Evolutionary conservation across 495 filamentous ascomycete genomes (phyloP).

Genomic region (Diplogelasinospora grovesii): DNA sequence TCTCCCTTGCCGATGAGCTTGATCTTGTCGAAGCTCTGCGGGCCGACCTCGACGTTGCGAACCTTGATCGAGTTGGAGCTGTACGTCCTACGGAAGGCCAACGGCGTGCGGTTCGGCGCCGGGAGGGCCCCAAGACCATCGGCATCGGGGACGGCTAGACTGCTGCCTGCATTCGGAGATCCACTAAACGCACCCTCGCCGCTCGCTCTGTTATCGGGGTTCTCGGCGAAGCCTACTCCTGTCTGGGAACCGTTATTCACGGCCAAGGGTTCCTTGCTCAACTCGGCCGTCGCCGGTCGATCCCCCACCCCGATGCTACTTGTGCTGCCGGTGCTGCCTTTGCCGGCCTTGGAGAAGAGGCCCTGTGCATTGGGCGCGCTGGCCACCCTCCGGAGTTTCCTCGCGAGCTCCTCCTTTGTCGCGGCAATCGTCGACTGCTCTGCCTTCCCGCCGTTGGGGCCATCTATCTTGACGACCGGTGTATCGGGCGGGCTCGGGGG

Average conservation of each 20-base stretch:
- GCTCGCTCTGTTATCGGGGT: constrained; percentile 26
- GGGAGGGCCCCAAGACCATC: constrained; percentile 34
- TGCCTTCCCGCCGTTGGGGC: constrained; percentile 50
- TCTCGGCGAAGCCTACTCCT: constrained; percentile 47
- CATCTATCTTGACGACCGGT: constrained; percentile 66
- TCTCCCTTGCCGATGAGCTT: constrained; percentile 98
- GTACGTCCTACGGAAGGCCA: constrained; percentile 88
- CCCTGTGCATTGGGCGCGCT: constrained; percentile 97
- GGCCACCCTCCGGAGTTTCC: constrained; percentile 87
- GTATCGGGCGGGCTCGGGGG: constrained; percentile 95
- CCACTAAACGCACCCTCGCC: constrained; percentile 13
- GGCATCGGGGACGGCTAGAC: constrained; percentile 17
- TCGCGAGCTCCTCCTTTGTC: constrained; percentile 87
- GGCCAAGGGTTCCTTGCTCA: constrained; percentile 68
- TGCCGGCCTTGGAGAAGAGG: constrained; percentile 60
- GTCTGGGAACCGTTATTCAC: constrained; percentile 49
- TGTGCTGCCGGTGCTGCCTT: too few species aligned
- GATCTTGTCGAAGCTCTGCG: constrained; percentile 97
- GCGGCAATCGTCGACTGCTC: constrained; percentile 67
- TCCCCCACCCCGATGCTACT: too few species aligned
- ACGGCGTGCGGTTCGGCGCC: constrained; percentile 42
- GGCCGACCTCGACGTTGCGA: constrained; percentile 91
- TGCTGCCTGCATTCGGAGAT: too few species aligned
- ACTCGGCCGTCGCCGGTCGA: constrained; percentile 71
- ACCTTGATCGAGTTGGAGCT: constrained; percentile 99